These are phyloP conservation scores for Byssoonygena ceratinophila DNA, from an alignment of 2,329 filamentous ascomycete species.

Conservation along the genomic window DNA sequence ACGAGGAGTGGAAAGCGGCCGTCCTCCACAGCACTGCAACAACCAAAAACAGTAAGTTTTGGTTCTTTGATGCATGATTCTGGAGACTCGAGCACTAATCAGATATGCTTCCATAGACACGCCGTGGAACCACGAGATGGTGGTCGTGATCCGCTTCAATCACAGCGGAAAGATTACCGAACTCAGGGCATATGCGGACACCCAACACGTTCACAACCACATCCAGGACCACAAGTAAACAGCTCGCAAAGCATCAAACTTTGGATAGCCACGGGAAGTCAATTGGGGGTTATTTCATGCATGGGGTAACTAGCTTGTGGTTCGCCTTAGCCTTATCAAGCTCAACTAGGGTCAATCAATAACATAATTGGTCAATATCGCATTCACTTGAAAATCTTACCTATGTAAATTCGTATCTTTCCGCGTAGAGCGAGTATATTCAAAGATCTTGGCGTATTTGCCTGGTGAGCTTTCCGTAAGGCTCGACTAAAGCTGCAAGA, in stretches of 20 bases:
- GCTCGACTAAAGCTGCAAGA: background rate
- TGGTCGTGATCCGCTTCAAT: constrained; percentile 12
- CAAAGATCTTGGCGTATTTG: background rate
- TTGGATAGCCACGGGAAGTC: background rate
- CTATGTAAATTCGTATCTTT: background rate
- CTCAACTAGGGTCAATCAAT: background rate
- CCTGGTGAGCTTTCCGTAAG: background rate
- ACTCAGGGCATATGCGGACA: constrained; percentile 11
- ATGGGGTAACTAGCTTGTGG: background rate
- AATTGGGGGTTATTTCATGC: background rate
- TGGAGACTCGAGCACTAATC: background rate
- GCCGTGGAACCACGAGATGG: constrained; percentile 14
- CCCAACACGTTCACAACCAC: constrained; percentile 11
- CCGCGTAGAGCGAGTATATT: background rate
- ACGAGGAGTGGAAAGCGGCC: constrained; percentile 12
- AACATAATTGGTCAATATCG: background rate
- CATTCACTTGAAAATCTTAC: background rate
- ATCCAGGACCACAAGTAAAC: constrained; percentile 12
- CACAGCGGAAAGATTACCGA: constrained; percentile 13
- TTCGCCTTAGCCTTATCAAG: background rate
- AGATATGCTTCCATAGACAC: background rate
- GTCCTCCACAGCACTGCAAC: constrained; percentile 13
- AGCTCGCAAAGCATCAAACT: background rate
- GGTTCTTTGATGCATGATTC: background rate
- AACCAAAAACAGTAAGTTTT: constrained; percentile 9